A percentile compares a stretch with the other conserved stretches of the same genome.
Evolutionary conservation across 148 eudicot species (phyloP).

Genomic region (Suaeda aralocaspica): DNA sequence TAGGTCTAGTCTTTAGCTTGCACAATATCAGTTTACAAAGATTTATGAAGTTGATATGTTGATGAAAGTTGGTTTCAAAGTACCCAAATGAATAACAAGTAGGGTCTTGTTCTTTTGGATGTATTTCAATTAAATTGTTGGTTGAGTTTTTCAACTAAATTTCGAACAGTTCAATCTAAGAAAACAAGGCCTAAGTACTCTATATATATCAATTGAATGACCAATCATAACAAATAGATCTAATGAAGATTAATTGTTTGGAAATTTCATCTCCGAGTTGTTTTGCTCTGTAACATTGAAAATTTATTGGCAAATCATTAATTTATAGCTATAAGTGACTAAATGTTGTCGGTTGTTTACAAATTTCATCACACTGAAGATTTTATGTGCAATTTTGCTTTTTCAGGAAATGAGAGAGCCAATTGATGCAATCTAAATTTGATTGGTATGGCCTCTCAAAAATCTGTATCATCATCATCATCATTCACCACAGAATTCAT

Average conservation of each 20-base stretch:
- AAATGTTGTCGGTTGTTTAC: conserved; percentile 6
- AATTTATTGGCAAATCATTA: neutral
- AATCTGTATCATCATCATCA: neutral
- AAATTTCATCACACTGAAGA: neutral
- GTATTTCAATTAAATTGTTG: too few species aligned
- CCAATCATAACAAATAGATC: too few species aligned
- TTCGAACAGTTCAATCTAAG: too few species aligned
- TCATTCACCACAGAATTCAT: neutral
- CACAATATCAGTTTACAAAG: neutral
- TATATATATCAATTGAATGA: too few species aligned
- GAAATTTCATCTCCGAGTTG: too few species aligned
- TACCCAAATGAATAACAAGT: conserved; percentile 13
- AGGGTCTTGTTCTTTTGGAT: too few species aligned
- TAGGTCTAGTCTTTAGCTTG: conserved; percentile 8
- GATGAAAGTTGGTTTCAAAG: conserved; percentile 1
- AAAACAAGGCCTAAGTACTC: too few species aligned
- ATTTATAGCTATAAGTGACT: neutral
- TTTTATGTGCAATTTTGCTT: neutral
- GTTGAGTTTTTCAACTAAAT: too few species aligned
- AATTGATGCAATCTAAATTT: neutral
- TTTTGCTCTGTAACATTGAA: too few species aligned
- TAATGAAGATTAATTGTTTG: too few species aligned
- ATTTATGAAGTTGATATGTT: conserved; percentile 11
- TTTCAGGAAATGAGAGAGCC: neutral
- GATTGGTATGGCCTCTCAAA: neutral